Evolutionary conservation across 305 asterid genomes (phyloP).

Genomic region (Fraxinus baroniana): DNA sequence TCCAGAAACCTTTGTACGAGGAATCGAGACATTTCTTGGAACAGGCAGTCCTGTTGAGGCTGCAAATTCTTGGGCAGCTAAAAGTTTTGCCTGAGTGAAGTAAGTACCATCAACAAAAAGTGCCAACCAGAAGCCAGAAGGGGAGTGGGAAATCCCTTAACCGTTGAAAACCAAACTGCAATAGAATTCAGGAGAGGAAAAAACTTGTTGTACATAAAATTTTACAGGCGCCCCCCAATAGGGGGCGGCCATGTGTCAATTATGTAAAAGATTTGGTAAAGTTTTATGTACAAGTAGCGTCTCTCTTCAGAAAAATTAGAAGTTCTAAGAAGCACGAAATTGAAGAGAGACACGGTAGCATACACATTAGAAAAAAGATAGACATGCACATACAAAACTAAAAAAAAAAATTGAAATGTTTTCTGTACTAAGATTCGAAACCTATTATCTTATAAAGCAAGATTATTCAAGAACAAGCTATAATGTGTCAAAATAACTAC

Average conservation of each 20-base stretch:
- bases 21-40: slow-evolving; percentile 88
- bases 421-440: neutral
- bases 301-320: neutral
- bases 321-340: slow-evolving; percentile 16
- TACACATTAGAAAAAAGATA: neutral
- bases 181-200: slow-evolving; percentile 20
- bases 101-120: slow-evolving; percentile 98
- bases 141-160: slow-evolving; percentile 79
- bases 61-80: slow-evolving; percentile 97
- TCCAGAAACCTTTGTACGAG: slow-evolving; percentile 82
- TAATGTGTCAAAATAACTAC: neutral
- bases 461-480: neutral
- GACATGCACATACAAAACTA: neutral
- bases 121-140: slow-evolving; percentile 64
- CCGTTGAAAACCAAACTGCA: slow-evolving; percentile 72
- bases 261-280: no score
- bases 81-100: slow-evolving; percentile 90
- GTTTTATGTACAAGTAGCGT: no score
- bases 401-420: neutral
- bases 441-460: neutral
- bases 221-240: no score
- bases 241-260: no score
- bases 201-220: no score
- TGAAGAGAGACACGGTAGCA: neutral
- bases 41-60: slow-evolving; percentile 69